Percentiles rank a stretch among this genome's conserved stretches.
Evolutionary conservation across 2,329 filamentous ascomycete genomes (phyloP).

Genomic region (Fusarium chuoi): DNA sequence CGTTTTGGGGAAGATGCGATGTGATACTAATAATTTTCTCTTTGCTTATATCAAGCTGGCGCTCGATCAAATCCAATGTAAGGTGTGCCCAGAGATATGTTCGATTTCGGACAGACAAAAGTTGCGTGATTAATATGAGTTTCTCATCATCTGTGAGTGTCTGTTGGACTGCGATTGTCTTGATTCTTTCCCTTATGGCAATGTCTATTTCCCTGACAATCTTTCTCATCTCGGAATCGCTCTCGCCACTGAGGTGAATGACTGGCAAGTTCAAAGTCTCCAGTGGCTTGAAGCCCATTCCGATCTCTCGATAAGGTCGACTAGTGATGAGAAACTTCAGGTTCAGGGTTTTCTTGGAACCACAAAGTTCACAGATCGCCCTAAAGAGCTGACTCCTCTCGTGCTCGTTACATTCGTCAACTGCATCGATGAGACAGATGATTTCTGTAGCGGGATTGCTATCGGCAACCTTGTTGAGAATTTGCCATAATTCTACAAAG

Average conservation of each 20-base stretch:
- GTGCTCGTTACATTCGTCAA: background rate
- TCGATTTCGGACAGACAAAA: background rate
- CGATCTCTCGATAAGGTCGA: background rate
- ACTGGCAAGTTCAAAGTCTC: background rate
- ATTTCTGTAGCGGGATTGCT: background rate
- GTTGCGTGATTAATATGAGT: background rate
- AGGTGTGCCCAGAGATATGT: background rate
- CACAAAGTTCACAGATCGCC: background rate
- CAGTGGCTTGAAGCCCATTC: background rate
- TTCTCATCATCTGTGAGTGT: background rate
- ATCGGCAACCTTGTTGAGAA: background rate
- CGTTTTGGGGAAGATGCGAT: background rate
- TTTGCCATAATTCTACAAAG: background rate
- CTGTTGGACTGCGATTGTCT: fast-evolving
- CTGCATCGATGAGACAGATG: background rate
- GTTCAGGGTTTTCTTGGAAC: background rate
- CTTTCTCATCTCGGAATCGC: background rate
- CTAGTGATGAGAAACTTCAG: background rate
- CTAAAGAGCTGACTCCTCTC: background rate
- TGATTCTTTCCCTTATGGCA: background rate
- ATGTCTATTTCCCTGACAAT: background rate
- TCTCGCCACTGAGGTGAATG: background rate
- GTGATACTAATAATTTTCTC: background rate
- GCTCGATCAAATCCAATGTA: background rate
- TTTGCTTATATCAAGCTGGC: background rate